Evolutionary conservation across 1,139 yeast species (phyloP).

Genomic region (Protomyces lactucae-debilis): DNA sequence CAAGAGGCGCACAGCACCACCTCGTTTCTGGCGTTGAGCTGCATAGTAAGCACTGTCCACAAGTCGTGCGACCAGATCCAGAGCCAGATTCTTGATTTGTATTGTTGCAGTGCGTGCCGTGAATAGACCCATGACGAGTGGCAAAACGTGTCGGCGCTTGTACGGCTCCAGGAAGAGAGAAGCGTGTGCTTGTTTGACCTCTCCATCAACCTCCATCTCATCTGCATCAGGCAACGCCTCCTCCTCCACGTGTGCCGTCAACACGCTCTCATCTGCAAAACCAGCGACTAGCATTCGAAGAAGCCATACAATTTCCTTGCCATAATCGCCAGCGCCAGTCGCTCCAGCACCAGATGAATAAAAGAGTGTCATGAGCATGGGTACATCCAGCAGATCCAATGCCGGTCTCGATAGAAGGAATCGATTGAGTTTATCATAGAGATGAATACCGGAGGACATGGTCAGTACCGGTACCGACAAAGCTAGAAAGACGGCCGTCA

Average conservation of each 20-base stretch:
- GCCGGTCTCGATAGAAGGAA: slow-evolving; percentile 29
- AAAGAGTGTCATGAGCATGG: slow-evolving; percentile 27
- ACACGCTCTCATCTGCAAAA: neutral
- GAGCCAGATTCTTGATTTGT: neutral
- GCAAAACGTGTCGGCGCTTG: slow-evolving; percentile 21
- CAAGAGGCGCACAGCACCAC: neutral
- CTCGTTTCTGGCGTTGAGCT: neutral
- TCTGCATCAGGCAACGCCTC: neutral
- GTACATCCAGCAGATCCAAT: slow-evolving; percentile 28
- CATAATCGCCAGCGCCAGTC: slow-evolving; percentile 10
- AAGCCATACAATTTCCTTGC: slow-evolving; percentile 27
- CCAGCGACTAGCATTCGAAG: slow-evolving; percentile 26
- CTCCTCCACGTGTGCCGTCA: neutral
- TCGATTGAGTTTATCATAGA: slow-evolving; percentile 28
- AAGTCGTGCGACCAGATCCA: neutral
- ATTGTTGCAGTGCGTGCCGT: slow-evolving; percentile 6
- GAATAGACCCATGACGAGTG: slow-evolving; percentile 15
- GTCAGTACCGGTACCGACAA: slow-evolving; percentile 13
- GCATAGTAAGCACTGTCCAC: neutral
- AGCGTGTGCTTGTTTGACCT: neutral
- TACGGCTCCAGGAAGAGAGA: neutral
- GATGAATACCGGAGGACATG: slow-evolving; percentile 26
- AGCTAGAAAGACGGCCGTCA: slow-evolving; percentile 27
- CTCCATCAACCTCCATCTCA: neutral
- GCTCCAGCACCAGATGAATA: neutral